Evolutionary conservation across 1,284 basidiomycete genomes (phyloP).

Genomic region (Ceratobasidium sp.): DNA sequence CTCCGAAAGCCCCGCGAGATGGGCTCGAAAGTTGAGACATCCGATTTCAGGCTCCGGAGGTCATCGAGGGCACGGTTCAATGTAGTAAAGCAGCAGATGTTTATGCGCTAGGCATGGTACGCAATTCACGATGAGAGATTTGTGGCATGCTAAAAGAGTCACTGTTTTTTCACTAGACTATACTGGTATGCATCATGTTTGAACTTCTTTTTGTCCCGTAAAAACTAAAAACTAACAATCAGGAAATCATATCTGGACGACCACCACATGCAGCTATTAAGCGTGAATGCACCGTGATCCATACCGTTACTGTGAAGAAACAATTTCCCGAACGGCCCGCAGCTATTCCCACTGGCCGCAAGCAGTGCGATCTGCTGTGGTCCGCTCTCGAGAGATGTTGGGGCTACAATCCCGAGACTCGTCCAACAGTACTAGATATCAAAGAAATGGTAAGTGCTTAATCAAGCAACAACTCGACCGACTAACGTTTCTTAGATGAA

Average conservation of each 20-base stretch:
- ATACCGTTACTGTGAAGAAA: neutral
- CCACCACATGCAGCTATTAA: neutral
- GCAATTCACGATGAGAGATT: too few species aligned
- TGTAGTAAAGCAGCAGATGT: slow-evolving; percentile 16
- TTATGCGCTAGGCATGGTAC: slow-evolving; percentile 35
- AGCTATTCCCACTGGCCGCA: neutral
- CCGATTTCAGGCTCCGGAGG: slow-evolving; percentile 25
- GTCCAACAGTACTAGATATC: neutral
- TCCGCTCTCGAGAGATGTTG: slow-evolving; percentile 3
- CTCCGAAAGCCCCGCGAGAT: neutral
- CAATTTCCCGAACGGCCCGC: slow-evolving; percentile 6
- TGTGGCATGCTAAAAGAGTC: too few species aligned
- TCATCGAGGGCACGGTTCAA: neutral
- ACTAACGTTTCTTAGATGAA: slow-evolving; percentile 14
- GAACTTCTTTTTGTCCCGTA: too few species aligned
- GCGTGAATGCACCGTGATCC: neutral
- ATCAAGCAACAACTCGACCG: neutral
- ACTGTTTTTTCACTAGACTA: too few species aligned
- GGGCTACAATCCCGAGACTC: neutral
- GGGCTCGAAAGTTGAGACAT: too few species aligned
- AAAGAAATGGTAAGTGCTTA: neutral
- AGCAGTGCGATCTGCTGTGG: slow-evolving; percentile 11
- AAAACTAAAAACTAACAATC: too few species aligned
- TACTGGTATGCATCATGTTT: too few species aligned
- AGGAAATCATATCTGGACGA: slow-evolving; percentile 9